Base-by-base conservation (phyloP, 2,329 filamentous ascomycete genomes). In the Calonectria fujianensis region DNA sequence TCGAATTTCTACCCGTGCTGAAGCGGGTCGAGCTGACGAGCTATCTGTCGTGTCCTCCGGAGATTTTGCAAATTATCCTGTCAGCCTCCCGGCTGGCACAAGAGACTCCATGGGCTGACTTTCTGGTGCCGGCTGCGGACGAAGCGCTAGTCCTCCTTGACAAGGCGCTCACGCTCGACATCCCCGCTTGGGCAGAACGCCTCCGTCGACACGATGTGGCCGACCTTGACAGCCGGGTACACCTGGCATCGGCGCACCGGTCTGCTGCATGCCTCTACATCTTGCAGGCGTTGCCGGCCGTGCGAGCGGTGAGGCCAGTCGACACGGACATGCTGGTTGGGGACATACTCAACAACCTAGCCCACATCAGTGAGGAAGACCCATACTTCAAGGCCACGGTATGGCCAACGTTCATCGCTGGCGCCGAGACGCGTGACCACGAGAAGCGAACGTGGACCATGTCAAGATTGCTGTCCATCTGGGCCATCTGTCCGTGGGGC, bases 331-430 rank as follows among this genome's bases (percentile, higher is more conserved):
- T 88, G 11, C 85, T 92, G 2, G 87, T 89, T 5, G 80, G 85
- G 31, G 89, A 90, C 41, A 89, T 90, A 48, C 83, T 91, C 2
- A 78, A 83, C n/a, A 87, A 91, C 73, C 84, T 92, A 31, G 87
- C 86, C 8, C 83, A 85, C 69, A 86, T 92, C 45, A 85, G 84
- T 35, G 85, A 87, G 27, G 81, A 85, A 3, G 89, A 90, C 77
- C 86, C 87, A 9, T 86, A 91, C 52, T 92, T 91, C 84, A 92
- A 91, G 80, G 90, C 89, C 10, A 91, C 90, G 3, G 88, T 88
- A n/a, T 92, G 90, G 90, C 90, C 90, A 1, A 85, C 90, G 0
- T 91, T 92, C 76, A 87, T 92, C 37, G 89, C 89, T 3, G 90
- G 90, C 1, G 90, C 90, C 0, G 90, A 91, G 78, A 88, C 89